Evolutionary conservation across 108 stramenopile genomes (phyloP).

Genomic region (Cyclotella atomus): DNA sequence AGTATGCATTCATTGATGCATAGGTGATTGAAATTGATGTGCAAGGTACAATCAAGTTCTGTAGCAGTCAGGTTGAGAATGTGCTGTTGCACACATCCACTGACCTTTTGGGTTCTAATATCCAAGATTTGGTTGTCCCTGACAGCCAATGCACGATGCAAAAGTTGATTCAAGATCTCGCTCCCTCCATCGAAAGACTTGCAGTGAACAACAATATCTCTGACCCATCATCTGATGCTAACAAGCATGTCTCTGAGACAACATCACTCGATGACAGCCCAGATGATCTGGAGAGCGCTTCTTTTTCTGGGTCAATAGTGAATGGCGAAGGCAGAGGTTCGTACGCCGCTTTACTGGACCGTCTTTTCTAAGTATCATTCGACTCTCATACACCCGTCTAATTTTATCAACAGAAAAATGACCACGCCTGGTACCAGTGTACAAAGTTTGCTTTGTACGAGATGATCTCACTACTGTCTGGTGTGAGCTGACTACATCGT

Average conservation of each 20-base stretch:
- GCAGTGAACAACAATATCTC: too few species aligned
- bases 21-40: not conserved
- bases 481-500: not conserved
- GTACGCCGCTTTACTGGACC: too few species aligned
- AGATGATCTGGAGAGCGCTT: not conserved
- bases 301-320: not conserved
- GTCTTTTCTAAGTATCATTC: too few species aligned
- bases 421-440: not conserved
- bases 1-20: not conserved
- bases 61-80: not conserved
- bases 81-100: not conserved
- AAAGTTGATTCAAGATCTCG: not conserved
- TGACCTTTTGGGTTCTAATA: not conserved
- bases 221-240: too few species aligned
- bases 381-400: too few species aligned
- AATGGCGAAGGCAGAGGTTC: not conserved
- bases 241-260: not conserved
- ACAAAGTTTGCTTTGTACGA: not conserved
- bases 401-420: not conserved
- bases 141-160: not conserved
- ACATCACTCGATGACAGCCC: not conserved
- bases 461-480: not conserved
- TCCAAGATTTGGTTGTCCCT: not conserved
- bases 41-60: not conserved
- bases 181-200: not conserved